Percentiles rank a stretch among this genome's conserved stretches.
These are phyloP conservation scores for Leccinum boreale DNA, from an alignment of 768 basidiomycete genomes.

Conservation along the genomic window DNA sequence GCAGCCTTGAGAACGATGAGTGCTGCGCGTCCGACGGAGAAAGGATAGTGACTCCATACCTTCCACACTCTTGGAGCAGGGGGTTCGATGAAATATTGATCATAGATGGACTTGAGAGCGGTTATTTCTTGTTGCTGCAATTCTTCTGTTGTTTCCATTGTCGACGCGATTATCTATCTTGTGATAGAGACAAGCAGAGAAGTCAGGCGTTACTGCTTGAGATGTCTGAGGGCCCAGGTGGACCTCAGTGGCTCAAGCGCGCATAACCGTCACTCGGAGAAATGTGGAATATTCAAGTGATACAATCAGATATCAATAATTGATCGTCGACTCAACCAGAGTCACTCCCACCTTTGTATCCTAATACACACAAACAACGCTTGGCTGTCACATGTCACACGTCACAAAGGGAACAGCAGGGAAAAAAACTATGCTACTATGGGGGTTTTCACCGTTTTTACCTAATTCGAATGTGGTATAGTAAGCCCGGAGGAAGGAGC, in stretches of 20 bases:
- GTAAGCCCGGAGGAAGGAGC: no score
- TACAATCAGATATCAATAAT: constrained; percentile 6
- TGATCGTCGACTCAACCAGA: constrained; percentile 7
- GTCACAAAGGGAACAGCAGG: no score
- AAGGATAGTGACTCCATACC: constrained; percentile 36
- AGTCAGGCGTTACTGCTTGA: constrained; percentile 43
- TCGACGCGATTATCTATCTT: constrained; percentile 9
- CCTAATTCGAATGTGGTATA: no score
- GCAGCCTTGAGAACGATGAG: constrained; percentile 49
- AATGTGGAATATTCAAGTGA: background rate
- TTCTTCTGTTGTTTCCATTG: constrained; percentile 75
- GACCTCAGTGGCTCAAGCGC: constrained; percentile 77
- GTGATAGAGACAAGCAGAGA: constrained; percentile 22
- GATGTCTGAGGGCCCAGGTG: constrained; percentile 56
- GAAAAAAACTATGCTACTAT: no score
- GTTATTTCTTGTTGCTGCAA: constrained; percentile 69
- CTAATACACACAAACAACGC: constrained; percentile 22
- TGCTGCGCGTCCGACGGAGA: background rate
- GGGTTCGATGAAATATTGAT: constrained; percentile 68
- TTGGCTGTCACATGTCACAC: background rate
- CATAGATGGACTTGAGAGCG: constrained; percentile 77
- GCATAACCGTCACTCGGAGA: constrained; percentile 42
- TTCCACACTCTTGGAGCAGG: constrained; percentile 84
- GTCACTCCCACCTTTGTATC: constrained; percentile 8
- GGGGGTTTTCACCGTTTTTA: no score